Percentiles rank a stretch among this genome's conserved stretches.
Conservation (phyloP, 2,329 filamentous ascomycete species). For the Colletotrichum abscissum region DNA sequence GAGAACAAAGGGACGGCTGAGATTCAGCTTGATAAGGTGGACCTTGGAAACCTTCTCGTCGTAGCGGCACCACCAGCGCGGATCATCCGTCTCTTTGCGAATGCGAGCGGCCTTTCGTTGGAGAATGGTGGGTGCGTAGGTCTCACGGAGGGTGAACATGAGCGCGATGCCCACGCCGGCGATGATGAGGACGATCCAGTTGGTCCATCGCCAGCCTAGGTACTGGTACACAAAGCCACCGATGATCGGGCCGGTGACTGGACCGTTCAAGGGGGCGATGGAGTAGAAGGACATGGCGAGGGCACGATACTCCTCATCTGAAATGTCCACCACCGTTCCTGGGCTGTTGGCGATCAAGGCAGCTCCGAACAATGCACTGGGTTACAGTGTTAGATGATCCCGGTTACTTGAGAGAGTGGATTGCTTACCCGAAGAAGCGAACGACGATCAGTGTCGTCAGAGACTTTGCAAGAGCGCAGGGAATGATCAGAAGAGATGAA, state of each 20-base stretch:
- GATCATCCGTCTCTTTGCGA: slow-evolving; percentile 76
- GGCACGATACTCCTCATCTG: slow-evolving; percentile 82
- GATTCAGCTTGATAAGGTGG: slow-evolving; percentile 77
- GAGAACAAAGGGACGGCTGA: slow-evolving; percentile 82
- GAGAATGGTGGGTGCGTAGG: slow-evolving; percentile 79
- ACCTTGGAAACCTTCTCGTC: slow-evolving; percentile 76
- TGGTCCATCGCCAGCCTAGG: slow-evolving; percentile 89
- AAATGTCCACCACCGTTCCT: slow-evolving; percentile 85
- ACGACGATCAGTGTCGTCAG: slow-evolving; percentile 76
- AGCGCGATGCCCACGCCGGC: slow-evolving; percentile 70
- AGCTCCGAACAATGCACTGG: slow-evolving; percentile 70
- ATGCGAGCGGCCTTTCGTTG: slow-evolving; percentile 72
- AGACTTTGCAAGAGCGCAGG: slow-evolving; percentile 76
- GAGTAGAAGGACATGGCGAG: slow-evolving; percentile 87
- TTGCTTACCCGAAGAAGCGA: slow-evolving; percentile 75
- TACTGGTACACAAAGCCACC: slow-evolving; percentile 84
- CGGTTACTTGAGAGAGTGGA: slow-evolving; percentile 1
- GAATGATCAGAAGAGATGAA: slow-evolving; percentile 78
- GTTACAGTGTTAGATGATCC: slow-evolving; percentile 34
- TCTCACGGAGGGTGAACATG: slow-evolving; percentile 75
- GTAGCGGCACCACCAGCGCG: slow-evolving; percentile 83
- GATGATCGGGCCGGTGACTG: slow-evolving; percentile 69
- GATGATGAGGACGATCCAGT: slow-evolving; percentile 83
- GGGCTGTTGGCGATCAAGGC: slow-evolving; percentile 88
- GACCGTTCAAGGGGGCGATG: slow-evolving; percentile 87